Evolutionary conservation across 2,329 filamentous ascomycete genomes (phyloP).

Genomic region (Pseudogymnoascus sp.): DNA sequence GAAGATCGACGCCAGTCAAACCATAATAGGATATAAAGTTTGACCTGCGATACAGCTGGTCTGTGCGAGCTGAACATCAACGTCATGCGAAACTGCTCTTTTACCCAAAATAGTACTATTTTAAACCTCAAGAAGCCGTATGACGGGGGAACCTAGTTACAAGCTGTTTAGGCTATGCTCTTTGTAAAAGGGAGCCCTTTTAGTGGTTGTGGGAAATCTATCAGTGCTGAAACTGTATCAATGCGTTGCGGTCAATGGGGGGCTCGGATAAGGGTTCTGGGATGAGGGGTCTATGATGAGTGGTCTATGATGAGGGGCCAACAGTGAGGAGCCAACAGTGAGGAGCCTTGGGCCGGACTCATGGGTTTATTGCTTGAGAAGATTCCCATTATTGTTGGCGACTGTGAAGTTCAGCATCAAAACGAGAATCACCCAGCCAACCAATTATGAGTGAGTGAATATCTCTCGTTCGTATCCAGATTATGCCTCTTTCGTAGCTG

Average conservation of each 20-base stretch:
- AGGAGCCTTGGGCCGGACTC: neutral
- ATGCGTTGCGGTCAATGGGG: neutral
- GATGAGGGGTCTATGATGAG: neutral
- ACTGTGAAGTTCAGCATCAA: neutral
- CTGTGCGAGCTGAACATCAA: neutral
- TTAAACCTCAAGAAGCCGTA: neutral
- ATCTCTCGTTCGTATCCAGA: neutral
- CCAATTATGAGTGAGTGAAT: neutral
- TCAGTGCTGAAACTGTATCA: neutral
- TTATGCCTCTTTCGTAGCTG: neutral
- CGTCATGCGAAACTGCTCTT: neutral
- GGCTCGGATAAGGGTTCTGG: too few species aligned
- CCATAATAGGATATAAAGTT: constrained; percentile 2
- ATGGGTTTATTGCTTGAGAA: neutral
- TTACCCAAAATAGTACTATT: neutral
- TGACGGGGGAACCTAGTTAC: neutral
- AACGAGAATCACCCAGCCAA: neutral
- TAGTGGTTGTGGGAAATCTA: neutral
- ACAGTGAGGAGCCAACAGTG: neutral
- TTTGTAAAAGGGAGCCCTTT: neutral
- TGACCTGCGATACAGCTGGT: neutral
- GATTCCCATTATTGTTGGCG: neutral
- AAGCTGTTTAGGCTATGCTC: neutral
- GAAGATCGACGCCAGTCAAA: neutral
- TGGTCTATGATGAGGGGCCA: neutral